Evolutionary conservation across 371 early-diverging fungal species (phyloP), one percentile per base, ranked within the genome.

Genomic region (Lichtheimia corymbifera): DNA sequence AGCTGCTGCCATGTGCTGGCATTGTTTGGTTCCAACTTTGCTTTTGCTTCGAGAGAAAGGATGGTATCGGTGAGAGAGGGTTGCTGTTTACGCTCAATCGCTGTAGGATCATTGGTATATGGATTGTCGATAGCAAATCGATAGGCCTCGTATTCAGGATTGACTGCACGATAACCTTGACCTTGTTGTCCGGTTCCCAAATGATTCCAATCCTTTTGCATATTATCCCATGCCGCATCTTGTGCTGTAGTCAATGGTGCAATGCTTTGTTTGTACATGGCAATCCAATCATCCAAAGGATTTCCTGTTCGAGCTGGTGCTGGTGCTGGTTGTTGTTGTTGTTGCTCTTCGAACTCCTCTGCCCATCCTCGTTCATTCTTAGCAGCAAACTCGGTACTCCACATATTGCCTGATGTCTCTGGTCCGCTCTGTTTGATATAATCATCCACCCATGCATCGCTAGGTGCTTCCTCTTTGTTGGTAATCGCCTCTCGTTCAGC

Each of bases 1-100:
- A 98, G 83, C 62, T 83, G 70, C 58, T 88, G 82, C 98, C 98
- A 98, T 49, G 93, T 84, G 0, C 70, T 66, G 0, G 95, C 92
- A 72, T 97, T 89, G 9, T 79, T 68, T 1, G 93, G 89, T 43
- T 92, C 83, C 50, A 86, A 73, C 67, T 95, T 91, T 12, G 96
- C 90, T 17, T 87, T 85, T 1, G 97, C 95, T 75, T 98, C 99
- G 4, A 96, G 83, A 1, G 95, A 93, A 50, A 97, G 76, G 30
- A 96, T 93, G 1, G 93, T 83, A 49, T 96, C 95, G 7, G 91
- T 79, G 4, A 97, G 81, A 43, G 85, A 76, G n/a, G 79, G 77
- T 50, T 81, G 74, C 5, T 83, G 71, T 20, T 67, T 66, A 5
- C 66, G 71, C 7, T 83, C 71, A 50, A 87, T 73, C 7, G 72